These are phyloP conservation scores for Nannochloropsis salina DNA, from an alignment of 108 stramenopile genomes.

Conservation along the genomic window DNA sequence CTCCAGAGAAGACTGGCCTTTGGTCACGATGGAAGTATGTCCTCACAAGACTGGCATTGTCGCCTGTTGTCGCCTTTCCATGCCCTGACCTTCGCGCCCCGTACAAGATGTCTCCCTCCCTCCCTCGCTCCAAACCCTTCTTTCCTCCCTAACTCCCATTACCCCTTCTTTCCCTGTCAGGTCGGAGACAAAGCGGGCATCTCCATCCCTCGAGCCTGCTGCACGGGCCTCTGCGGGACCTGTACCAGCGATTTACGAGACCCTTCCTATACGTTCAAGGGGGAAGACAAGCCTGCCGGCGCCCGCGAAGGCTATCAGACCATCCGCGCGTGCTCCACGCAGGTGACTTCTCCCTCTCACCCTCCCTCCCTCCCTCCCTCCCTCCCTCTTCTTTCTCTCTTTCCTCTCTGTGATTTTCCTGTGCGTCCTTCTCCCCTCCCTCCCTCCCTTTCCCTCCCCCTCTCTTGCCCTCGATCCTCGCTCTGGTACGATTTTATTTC, in stretches of 20 bases:
- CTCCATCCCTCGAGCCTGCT: conserved; percentile 46
- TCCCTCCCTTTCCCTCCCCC: neutral
- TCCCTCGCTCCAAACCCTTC: neutral
- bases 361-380: neutral
- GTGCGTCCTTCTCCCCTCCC: neutral
- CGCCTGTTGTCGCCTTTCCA: neutral
- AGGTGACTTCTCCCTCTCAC: conserved; percentile 24
- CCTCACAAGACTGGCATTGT: too few species aligned
- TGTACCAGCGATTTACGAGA: conserved; percentile 48
- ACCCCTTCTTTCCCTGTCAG: neutral
- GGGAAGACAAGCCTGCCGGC: neutral
- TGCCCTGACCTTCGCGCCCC: neutral
- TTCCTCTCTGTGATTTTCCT: neutral
- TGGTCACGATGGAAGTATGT: neutral
- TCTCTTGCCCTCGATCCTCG: neutral
- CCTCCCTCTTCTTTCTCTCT: neutral
- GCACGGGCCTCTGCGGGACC: conserved; percentile 49
- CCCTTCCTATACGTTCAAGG: conserved; percentile 28
- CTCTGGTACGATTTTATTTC: too few species aligned
- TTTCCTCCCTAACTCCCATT: neutral
- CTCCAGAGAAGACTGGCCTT: neutral
- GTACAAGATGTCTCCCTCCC: neutral
- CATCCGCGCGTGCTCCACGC: conserved; percentile 43
- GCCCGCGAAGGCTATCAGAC: conserved; percentile 37
- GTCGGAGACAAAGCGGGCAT: conserved; percentile 44